Percentiles rank a stretch among this genome's conserved stretches.
phyloP scores from a whole-genome alignment of 225 moss, liverwort and hornwort genomes.

The Bryum argenteum region DNA sequence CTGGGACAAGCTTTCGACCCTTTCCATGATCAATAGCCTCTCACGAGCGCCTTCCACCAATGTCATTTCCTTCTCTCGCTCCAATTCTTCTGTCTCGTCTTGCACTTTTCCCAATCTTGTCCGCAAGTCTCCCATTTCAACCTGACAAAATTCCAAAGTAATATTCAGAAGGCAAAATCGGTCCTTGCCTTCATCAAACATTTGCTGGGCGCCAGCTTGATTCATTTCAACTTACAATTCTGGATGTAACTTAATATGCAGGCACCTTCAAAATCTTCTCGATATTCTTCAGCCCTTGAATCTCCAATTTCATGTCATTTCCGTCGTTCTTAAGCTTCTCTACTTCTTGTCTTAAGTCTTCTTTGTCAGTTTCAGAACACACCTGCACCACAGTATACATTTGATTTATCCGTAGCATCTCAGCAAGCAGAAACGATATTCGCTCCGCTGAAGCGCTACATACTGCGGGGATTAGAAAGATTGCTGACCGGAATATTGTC shows the following conservation, averaged over 20 bases:
- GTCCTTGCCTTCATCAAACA: background rate
- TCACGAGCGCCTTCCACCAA: slow-evolving; percentile 80
- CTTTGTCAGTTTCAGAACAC: slow-evolving; percentile 58
- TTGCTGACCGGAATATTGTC: slow-evolving; percentile 48
- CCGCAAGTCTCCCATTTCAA: slow-evolving; percentile 64
- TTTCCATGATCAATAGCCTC: slow-evolving; percentile 80
- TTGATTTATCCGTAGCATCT: background rate
- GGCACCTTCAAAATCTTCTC: slow-evolving; percentile 63
- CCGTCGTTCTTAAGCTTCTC: slow-evolving; percentile 79
- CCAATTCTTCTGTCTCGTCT: slow-evolving; percentile 64
- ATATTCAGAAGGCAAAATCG: background rate
- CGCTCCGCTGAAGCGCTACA: background rate
- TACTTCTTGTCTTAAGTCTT: slow-evolving; percentile 63
- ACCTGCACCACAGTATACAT: slow-evolving; percentile 32
- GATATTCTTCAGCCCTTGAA: slow-evolving; percentile 68
- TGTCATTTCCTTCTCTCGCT: slow-evolving; percentile 62
- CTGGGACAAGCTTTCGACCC: slow-evolving; percentile 86
- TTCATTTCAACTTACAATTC: background rate
- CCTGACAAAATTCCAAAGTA: slow-evolving; percentile 31
- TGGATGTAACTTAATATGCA: background rate
- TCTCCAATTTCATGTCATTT: slow-evolving; percentile 66
- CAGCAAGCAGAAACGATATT: background rate
- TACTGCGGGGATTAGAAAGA: slow-evolving; percentile 1
- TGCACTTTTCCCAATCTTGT: slow-evolving; percentile 63
- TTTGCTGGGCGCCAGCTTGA: background rate